Base-by-base conservation (phyloP, 2,329 filamentous ascomycete species). In the Curvularia lunata region DNA sequence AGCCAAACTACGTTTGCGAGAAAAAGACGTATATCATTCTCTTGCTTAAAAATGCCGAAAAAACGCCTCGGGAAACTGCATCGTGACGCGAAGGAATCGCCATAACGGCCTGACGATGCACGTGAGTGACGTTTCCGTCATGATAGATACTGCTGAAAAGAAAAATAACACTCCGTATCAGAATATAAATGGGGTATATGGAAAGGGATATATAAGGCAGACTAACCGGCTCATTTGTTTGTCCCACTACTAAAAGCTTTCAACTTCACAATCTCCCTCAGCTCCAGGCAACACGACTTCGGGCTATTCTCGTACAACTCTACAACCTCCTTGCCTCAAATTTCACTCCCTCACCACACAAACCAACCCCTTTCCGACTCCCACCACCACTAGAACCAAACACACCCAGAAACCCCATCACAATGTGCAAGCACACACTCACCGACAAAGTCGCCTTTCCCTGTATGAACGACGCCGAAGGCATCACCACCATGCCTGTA, bases 401-500 rank as follows among this genome's bases (percentile, higher is more conserved):
- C 28, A 7, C 13, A n/a, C 16, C 37, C 19, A 28, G n/a, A n/a
- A n/a, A 34, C 19, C 23, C 34, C 12, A 47, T 46, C 50, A 54
- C 47, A 27, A 74, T 75, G 72, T 75, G 71, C 58, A 65, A 68
- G 30, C 64, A 67, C 37, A 57, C 52, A 49, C 63, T 66, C 52
- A 62, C 69, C 50, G 65, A 71, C 54, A 70, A 62, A 41, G 56
- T 69, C 45, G 56, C 67, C 25, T 58, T 71, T 48, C 66, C 64
- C 42, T 71, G 54, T 50, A 73, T 75, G 60, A 64, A 71, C 51
- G 67, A 71, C 25, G 59, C 59, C 23, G 69, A 72, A 16, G 74
- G 70, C 27, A 68, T 75, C 18, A 72, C 60, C 25, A 75, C 67
- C 19, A 69, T 76, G 66, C 75, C 75, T 10, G 74, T 77, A 53